Evolutionary conservation across 2,329 filamentous ascomycete species (phyloP), one percentile per base, ranked within the genome.

Genomic region (Albophoma yamanashiensis): DNA sequence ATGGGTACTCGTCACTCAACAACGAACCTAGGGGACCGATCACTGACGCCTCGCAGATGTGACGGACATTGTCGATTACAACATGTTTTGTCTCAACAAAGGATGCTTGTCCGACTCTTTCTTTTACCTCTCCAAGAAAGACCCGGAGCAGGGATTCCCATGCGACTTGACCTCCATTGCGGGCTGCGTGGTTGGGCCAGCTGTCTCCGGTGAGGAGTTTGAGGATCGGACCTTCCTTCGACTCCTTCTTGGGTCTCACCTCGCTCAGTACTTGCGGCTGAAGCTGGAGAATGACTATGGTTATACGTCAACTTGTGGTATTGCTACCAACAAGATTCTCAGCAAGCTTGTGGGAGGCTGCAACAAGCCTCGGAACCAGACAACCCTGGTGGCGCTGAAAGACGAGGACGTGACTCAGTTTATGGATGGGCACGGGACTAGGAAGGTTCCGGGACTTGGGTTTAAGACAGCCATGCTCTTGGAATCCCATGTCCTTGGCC

Each of bases 361-460:
- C 61, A 85, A 97, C 71, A 97, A 97, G 74, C 93, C 93, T 1
- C 87, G 87, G 61, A 88, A 85, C 62, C 94, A 97, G 73, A 97
- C 93, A 0, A 91, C 89, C 0, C 76, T 97, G 9, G 74, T 96
- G 52, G 86, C 89, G 6, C 83, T 88, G 1, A 82, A 83, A 59
- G 76, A 78, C 3, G 66, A 74, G 17, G 72, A 86, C 61, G 80
- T 89, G 15, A 78, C 78, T 8, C 70, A 72, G 0, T 97, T 97
- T 68, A 79, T 97, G 66, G 91, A 94, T 66, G 70, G 69, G 2
- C 87, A 92, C 68, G 85, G 88, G 60, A 83, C 97, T 57, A 86
- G 90, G 47, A 88, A 89, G 66, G 83, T 97, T 9, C 92, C 93
- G 0, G 92, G 92, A 0, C 87, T 97, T 55, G 94, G 93, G 4